Conservation (phyloP, 1,139 yeast genomes). For the Diutina ranongensis region DNA sequence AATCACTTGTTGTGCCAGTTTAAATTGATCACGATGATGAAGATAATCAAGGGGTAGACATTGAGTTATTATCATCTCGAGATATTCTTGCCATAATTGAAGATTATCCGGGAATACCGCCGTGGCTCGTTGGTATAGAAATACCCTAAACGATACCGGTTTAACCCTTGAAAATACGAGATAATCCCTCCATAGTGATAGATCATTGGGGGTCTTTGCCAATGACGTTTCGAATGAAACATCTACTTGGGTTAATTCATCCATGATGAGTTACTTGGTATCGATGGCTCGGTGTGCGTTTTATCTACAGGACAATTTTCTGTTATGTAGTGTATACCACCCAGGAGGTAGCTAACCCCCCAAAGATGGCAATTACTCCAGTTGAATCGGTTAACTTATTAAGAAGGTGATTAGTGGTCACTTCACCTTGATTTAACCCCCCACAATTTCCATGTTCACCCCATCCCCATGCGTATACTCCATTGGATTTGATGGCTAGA, state of each 20-base stretch:
- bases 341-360: constrained; percentile 39
- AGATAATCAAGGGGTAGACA: not conserved
- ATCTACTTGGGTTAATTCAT: not conserved
- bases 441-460: constrained; percentile 99
- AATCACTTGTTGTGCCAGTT: not conserved
- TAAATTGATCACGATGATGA: not conserved
- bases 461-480: constrained; percentile 87
- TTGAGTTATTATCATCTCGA: not conserved
- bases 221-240: not conserved
- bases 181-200: not conserved
- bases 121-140: not conserved
- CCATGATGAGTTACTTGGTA: not conserved
- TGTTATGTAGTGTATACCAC: constrained; percentile 14
- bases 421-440: constrained; percentile 13
- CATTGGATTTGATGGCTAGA: constrained; percentile 21
- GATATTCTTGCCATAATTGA: not conserved
- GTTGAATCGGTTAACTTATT: constrained; percentile 18
- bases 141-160: not conserved
- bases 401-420: constrained; percentile 29
- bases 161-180: not conserved
- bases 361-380: constrained; percentile 21
- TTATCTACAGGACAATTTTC: no score
- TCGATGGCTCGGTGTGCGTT: not conserved
- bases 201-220: not conserved
- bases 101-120: not conserved